Evolutionary conservation across 257 asterid genomes (phyloP), one percentile per base, ranked within the genome.

Genomic region (Osmanthus fragrans): DNA sequence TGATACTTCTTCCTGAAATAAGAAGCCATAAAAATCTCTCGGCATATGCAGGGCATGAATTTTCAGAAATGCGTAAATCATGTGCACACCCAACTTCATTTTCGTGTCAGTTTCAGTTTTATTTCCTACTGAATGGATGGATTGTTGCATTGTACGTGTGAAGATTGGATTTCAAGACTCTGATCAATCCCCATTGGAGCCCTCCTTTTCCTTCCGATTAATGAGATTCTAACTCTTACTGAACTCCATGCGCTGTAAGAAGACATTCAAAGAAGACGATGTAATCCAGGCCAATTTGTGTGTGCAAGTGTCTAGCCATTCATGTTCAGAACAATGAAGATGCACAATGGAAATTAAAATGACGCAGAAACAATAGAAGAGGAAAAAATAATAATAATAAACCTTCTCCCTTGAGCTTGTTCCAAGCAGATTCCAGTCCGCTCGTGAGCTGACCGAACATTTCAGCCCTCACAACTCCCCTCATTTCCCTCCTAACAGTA

Each of bases 371-470:
- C 33, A 58, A 4, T 9, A 18, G 8, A 49, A 49, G 19, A 21
- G 8, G 1, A 34, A 7, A 58, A 36, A 7, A 56, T n/a, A 39
- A 7, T 37, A 68, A 76, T 51, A 1, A 72, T 0, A 49, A 49
- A 93, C 99, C 99, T 95, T 89, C 98, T 78, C 97, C 99, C 86
- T 91, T 95, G 84, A 95, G 98, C 92, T 93, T 93, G 90, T 79
- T 91, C 99, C 98, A 93, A 66, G 98, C 99, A 15, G 96, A 70
- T 86, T 95, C 98, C 42, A 95, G 94, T 60, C 98, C 98, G 51
- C 89, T 85, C 1, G 97, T 89, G 30, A 95, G 96, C 87, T 95
- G 96, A 70, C 99, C 99, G 79, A 93, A 93, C 97, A 93, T 95
- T 84, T 95, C 99, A 65, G 96, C 99, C 80, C 88, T 86, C 81